Percentiles rank a stretch among this genome's conserved stretches.
These are phyloP conservation scores for Pouteria glomerata DNA, from an alignment of 148 eudicot species.

Conservation along the genomic window DNA sequence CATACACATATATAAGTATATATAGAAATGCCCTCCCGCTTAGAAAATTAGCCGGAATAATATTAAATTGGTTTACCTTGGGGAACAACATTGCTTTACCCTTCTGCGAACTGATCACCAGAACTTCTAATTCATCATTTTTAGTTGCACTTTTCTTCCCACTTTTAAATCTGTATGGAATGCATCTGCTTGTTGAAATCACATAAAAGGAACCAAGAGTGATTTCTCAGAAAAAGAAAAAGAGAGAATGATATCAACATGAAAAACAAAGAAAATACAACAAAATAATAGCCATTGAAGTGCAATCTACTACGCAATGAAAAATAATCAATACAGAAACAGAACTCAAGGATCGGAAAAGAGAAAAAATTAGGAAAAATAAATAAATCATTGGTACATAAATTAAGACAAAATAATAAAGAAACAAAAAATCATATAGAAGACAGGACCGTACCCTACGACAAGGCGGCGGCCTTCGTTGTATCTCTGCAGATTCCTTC, in stretches of 20 bases:
- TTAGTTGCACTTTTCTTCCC: background rate
- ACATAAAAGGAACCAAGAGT: background rate
- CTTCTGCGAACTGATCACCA: constrained; percentile 54
- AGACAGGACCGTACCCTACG: constrained; percentile 32
- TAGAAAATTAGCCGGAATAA: background rate
- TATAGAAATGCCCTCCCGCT: background rate
- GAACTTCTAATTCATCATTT: constrained; percentile 43
- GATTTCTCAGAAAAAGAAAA: background rate
- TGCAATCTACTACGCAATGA: too few species aligned
- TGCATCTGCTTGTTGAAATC: constrained; percentile 33
- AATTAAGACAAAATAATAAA: too few species aligned
- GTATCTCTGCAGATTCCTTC: constrained; percentile 51
- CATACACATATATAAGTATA: background rate
- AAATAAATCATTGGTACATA: background rate
- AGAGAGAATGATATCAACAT: background rate
- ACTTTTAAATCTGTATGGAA: constrained; percentile 41
- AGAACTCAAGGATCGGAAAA: background rate
- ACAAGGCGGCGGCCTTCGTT: constrained; percentile 41
- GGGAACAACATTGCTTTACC: constrained; percentile 62
- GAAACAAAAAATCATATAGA: too few species aligned
- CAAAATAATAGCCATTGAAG: too few species aligned
- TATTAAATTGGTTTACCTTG: constrained; percentile 29
- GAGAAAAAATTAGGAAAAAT: background rate
- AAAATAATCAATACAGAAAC: too few species aligned
- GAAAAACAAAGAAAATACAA: background rate